Conservation (phyloP, 768 basidiomycete genomes). For the Pleurotus djamor region DNA sequence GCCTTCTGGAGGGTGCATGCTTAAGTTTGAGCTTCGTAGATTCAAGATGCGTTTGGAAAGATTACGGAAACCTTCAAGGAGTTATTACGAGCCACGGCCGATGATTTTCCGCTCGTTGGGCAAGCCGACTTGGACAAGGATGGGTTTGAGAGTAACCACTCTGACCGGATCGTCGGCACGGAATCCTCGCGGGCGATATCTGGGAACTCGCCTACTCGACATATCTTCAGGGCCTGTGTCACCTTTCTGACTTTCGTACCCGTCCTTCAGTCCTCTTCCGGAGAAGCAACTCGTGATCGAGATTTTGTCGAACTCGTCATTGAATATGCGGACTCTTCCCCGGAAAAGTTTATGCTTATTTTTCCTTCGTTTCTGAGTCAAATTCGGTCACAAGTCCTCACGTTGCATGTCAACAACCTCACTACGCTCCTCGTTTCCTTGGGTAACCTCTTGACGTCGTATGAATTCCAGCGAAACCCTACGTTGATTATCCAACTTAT, state of each 20-base stretch:
- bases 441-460: slow-evolving; percentile 46
- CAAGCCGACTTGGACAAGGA: slow-evolving; percentile 40
- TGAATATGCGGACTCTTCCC: slow-evolving; percentile 29
- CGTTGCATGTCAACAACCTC: slow-evolving; percentile 47
- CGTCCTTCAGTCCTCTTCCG: slow-evolving; percentile 55
- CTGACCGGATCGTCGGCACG: slow-evolving; percentile 20
- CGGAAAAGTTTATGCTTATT: slow-evolving; percentile 57
- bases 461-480: slow-evolving; percentile 55
- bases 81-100: slow-evolving; percentile 36
- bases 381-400: slow-evolving; percentile 52
- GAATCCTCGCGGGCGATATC: not conserved
- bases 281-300: slow-evolving; percentile 60
- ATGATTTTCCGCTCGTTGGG: slow-evolving; percentile 24
- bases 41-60: slow-evolving; percentile 43
- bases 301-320: slow-evolving; percentile 54
- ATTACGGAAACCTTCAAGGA: slow-evolving; percentile 30
- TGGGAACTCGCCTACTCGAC: slow-evolving; percentile 21
- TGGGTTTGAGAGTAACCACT: slow-evolving; percentile 55
- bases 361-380: slow-evolving; percentile 55
- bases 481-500: slow-evolving; percentile 51
- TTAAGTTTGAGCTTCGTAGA: slow-evolving; percentile 29
- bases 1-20: not conserved
- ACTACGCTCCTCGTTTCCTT: slow-evolving; percentile 54
- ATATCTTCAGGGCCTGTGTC: slow-evolving; percentile 50
- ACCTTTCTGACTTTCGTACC: slow-evolving; percentile 63